Evolutionary conservation across 352 stramenopile genomes (phyloP), one percentile per base, ranked within the genome.

Genomic region (Phytophthora kernoviae): DNA sequence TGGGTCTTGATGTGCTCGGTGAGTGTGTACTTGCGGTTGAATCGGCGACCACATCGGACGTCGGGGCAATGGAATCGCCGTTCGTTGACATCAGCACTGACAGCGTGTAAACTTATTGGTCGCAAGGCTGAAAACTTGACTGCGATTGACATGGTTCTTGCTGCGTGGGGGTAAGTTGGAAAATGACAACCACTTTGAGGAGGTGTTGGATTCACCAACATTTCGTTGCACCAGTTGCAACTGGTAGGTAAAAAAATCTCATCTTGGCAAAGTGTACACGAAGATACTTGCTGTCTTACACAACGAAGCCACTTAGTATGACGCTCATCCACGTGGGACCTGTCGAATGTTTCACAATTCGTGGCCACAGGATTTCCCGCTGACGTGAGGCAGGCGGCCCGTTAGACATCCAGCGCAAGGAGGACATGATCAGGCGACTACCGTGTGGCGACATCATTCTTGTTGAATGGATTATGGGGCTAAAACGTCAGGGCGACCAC

Each of bases 1-100:
- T 88, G 78, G 0, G 73, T 87, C 66, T 87, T 87, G 41, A 79
- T 72, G 57, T 88, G 79, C 60, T 87, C 76, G 0, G 56, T 72
- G 40, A 84, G 75, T 12, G 79, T 84, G 60, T 84, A 85, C 47
- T 81, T 79, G 55, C 78, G 73, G 37, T 71, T 77, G 65, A 79
- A 81, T 9, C 58, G 55, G 24, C 69, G 56, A 4, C 56, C 45
- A 32, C 65, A 78, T 15, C 45, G 54, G 2, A 46, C 48, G 1
- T 62, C 26, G 15, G 68, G 68, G 27, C 68, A 77, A 15, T 40
- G 21, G 54, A 76, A 76, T 32, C 42, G 49, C 34, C 61, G 47
- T 50, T 59, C 58, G 26, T 55, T 6, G 24, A 30, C 58, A 24
- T 62, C 57, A 39, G 7, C 44, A 41, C 30, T 56, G 4, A 24